These are phyloP conservation scores for Thelephora terrestris DNA, from an alignment of 1,284 basidiomycete genomes.

Conservation along the genomic window DNA sequence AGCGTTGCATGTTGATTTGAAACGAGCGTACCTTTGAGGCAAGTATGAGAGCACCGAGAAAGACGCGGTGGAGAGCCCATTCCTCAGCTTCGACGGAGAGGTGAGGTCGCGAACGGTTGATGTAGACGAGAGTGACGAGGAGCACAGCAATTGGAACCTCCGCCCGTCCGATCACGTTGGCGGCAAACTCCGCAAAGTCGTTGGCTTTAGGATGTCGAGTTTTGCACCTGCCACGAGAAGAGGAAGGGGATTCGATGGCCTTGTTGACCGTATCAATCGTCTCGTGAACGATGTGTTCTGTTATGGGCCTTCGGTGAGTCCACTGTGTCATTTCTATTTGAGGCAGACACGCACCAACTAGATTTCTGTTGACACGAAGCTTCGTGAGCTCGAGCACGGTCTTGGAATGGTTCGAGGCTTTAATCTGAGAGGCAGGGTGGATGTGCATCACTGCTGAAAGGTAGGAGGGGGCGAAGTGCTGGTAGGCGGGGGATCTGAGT, in stretches of 20 bases:
- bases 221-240: constrained; percentile 36
- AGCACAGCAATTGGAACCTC: constrained; percentile 58
- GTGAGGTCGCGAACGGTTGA: constrained; percentile 61
- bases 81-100: constrained; percentile 66
- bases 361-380: constrained; percentile 42
- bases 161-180: constrained; percentile 54
- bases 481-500: neutral
- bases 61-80: constrained; percentile 68
- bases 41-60: constrained; percentile 60
- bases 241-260: constrained; percentile 51
- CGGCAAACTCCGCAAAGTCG: constrained; percentile 50
- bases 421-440: constrained; percentile 54
- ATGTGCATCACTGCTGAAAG: constrained; percentile 14
- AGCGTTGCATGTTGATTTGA: neutral
- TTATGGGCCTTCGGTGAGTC: constrained; percentile 4
- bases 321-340: constrained; percentile 1
- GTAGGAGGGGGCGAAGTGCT: constrained; percentile 14
- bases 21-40: constrained; percentile 62
- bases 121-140: constrained; percentile 57
- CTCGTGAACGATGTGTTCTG: constrained; percentile 58
- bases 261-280: constrained; percentile 63
- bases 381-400: constrained; percentile 55
- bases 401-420: constrained; percentile 47
- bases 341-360: constrained; percentile 43
- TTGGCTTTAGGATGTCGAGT: constrained; percentile 32